Evolutionary conservation across 2,329 filamentous ascomycete species (phyloP), one percentile per base, ranked within the genome.

Genomic region (Lasiodiplodia gonubiensis): DNA sequence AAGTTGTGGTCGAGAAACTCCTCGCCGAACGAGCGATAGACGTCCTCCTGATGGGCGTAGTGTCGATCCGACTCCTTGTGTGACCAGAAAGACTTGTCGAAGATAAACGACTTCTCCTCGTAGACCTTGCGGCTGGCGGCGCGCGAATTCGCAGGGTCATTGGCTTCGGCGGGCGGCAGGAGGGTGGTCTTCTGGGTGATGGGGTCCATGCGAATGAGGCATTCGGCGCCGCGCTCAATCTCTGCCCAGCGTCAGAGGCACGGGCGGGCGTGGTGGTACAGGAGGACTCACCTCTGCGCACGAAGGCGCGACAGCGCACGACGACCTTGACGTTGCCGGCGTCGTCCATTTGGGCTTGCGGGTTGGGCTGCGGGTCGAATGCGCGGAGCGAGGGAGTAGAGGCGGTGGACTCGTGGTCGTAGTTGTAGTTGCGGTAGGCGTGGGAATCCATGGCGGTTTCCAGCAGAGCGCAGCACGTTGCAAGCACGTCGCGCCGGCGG

Each of bases 1-100:
- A 99, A 99, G 82, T 99, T 99, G 85, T 99, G 95, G 79, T 99
- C 95, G 70, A 99, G 86, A 72, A 99, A 98, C 76, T 98, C 95
- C 78, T 97, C 93, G 66, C 95, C 95, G 27, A 99, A 86, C 68
- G 91, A 91, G 75, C 95, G 92, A 84, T 99, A 98, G 67, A 99
- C 91, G 74, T 97, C 92, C 74, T 93, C 92, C 78, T 99, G 95
- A 69, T 90, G 87, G 3, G 95, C 94, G 77, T 97, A 99, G 80
- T 97, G 92, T 37, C 88, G 83, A 76, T 97, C 93, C 30, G 84
- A 79, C 67, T 86, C 86, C 77, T 94, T 83, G 80, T 97, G 93
- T 68, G 94, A 98, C 94, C 95, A 99, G 81, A 98, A 99, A 0
- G 94, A 98, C 77, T 93, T 97, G 83, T 99, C 95, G 77, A 99